Evolutionary conservation across 495 filamentous ascomycete species (phyloP), one percentile per base, ranked within the genome.

Genomic region (Choiromyces venosus): DNA sequence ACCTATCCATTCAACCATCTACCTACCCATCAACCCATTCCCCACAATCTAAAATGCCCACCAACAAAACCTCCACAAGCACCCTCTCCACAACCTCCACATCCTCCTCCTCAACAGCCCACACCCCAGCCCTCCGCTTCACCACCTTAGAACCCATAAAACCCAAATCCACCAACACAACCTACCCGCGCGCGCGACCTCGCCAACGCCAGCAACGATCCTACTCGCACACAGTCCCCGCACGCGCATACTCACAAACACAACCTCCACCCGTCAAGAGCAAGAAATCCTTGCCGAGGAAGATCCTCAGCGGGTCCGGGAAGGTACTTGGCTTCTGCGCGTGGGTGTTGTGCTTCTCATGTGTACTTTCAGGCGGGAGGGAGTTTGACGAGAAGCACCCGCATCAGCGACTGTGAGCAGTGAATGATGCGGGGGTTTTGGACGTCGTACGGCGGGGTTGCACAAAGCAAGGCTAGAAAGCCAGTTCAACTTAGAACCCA

Each of bases 281-380:
- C 38, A 77, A 65, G 66, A 77, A 73, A 25, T 76, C 76, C 29
- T n/a, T 77, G 44, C 66, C 75, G 12, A 77, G 73, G 42, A 77
- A 77, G 64, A 69, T 77, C n/a, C 66, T 77, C 7, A 61, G 72
- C 40, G 75, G 75, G 38, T 67, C 70, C 2, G 70, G 74, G 0
- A 76, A 67, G 42, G 67, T 70, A 1, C 52, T 77, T 25, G 75
- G 75, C n/a, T 77, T 77, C 66, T 77, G 69, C 21, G 69, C 74
- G 16, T 77, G 75, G 75, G 21, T 77, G 37, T n/a, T 77, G n/a
- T 77, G 75, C 44, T 74, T 70, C 14, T 77, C 75, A 9, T 77
- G 75, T 29, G 75, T 77, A 19, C 69, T 77, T 21, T 77, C 75
- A 6, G 75, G 74, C 16, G 52, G 52, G 25, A 25, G 25, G 52